These are phyloP conservation scores for Santalum album DNA, from an alignment of 164 flowering plant species.

Conservation along the genomic window DNA sequence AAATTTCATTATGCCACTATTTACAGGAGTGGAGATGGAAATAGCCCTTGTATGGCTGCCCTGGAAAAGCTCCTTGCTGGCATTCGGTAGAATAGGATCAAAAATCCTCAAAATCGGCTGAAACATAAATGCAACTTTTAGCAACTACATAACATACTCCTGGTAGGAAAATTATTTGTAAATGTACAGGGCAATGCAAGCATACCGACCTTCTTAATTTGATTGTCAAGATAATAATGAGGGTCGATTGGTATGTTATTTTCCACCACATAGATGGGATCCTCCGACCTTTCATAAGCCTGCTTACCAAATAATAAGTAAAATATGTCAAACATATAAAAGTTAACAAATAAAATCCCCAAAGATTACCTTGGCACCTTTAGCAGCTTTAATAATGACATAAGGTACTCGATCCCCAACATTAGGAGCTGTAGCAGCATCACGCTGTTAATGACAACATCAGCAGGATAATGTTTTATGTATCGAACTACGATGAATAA, in stretches of 20 bases:
- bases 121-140: conserved; percentile 30
- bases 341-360: background rate
- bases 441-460: conserved; percentile 50
- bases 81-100: conserved; percentile 32
- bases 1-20: conserved; percentile 89
- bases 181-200: background rate
- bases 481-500: background rate
- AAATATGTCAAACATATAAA: background rate
- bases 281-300: conserved; percentile 98
- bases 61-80: conserved; percentile 83
- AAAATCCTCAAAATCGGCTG: conserved; percentile 75
- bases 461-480: background rate
- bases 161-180: background rate
- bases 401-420: conserved; percentile 99
- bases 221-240: conserved; percentile 90
- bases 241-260: conserved; percentile 95
- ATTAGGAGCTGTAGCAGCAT: conserved; percentile 99
- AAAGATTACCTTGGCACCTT: conserved; percentile 89
- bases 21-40: conserved; percentile 90
- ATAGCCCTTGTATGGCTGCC: conserved; percentile 94
- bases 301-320: conserved; percentile 23
- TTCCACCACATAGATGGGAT: conserved; percentile 93
- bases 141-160: background rate
- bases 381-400: conserved; percentile 91
- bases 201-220: conserved; percentile 73